Evolutionary conservation across 1,139 yeast genomes (phyloP).

Genomic region (Maudiozyma humilis): DNA sequence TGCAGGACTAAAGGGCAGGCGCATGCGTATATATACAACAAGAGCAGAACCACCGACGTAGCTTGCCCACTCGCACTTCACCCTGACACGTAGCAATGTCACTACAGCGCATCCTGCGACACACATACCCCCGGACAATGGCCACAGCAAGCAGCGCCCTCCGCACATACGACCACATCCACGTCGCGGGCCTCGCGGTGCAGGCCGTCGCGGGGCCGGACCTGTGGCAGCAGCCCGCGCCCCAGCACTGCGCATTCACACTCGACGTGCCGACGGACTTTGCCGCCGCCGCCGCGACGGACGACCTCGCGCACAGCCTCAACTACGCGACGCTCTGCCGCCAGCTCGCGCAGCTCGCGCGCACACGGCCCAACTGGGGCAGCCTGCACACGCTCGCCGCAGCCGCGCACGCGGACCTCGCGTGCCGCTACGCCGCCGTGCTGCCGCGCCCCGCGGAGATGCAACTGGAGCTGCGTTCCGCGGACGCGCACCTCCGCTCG

Average conservation of each 20-base stretch:
- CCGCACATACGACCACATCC: slow-evolving; percentile 41
- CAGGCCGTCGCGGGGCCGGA: slow-evolving; percentile 66
- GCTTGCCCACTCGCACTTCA: no score
- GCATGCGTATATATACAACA: no score
- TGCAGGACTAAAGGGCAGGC: no score
- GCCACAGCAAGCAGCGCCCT: no score
- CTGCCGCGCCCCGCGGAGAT: slow-evolving; percentile 31
- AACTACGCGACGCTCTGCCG: slow-evolving; percentile 81
- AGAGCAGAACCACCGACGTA: no score
- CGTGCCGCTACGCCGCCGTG: slow-evolving; percentile 32
- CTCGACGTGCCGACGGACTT: slow-evolving; percentile 61
- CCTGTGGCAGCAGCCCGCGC: slow-evolving; percentile 63
- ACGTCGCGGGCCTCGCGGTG: slow-evolving; percentile 49
- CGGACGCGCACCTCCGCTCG: slow-evolving; percentile 44
- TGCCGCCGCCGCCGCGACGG: slow-evolving; percentile 60
- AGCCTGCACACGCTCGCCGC: slow-evolving; percentile 52
- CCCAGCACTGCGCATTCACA: slow-evolving; percentile 61
- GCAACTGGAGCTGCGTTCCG: slow-evolving; percentile 18
- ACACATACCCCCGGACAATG: neutral
- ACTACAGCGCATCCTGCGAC: neutral
- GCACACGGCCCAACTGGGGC: slow-evolving; percentile 35
- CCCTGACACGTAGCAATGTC: neutral
- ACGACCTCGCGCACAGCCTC: slow-evolving; percentile 70
- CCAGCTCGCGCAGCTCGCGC: slow-evolving; percentile 29
- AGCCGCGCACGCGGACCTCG: slow-evolving; percentile 41